phyloP scores from a whole-genome alignment of 371 early-diverging fungal genomes.

The Nematocida homosporus region DNA sequence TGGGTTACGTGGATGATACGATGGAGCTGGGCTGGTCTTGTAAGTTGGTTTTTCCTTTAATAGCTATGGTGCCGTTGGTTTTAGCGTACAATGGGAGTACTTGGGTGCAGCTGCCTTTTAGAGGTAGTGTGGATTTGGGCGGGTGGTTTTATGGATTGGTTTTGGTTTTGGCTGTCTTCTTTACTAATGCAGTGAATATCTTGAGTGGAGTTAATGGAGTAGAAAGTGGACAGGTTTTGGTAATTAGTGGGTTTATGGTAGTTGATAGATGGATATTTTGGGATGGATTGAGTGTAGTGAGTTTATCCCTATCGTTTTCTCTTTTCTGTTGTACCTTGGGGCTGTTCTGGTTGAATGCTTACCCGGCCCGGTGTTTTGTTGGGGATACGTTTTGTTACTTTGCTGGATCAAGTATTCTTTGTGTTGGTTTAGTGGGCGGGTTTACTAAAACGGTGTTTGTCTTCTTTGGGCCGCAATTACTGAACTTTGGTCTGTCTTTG shows the following conservation, averaged over 20 bases:
- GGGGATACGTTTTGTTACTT: constrained; percentile 93
- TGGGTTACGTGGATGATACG: constrained; percentile 94
- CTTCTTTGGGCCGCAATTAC: constrained; percentile 84
- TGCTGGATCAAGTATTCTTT: constrained; percentile 92
- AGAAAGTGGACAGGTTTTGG: constrained; percentile 81
- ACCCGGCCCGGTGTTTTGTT: constrained; percentile 83
- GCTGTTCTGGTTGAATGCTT: constrained; percentile 67
- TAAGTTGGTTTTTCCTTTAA: constrained; percentile 83
- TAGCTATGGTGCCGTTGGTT: constrained; percentile 83
- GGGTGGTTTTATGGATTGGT: constrained; percentile 83
- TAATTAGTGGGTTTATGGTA: constrained; percentile 78
- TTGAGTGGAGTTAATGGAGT: constrained; percentile 93
- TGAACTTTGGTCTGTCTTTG: constrained; percentile 84
- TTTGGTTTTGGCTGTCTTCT: constrained; percentile 78
- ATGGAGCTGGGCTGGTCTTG: constrained; percentile 86
- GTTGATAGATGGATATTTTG: constrained; percentile 44
- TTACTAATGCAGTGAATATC: constrained; percentile 92
- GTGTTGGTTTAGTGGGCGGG: constrained; percentile 82
- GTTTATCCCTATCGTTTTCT: constrained; percentile 31
- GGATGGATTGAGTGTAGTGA: neutral
- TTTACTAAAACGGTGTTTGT: constrained; percentile 82
- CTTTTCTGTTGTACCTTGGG: constrained; percentile 32
- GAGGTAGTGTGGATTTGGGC: constrained; percentile 68
- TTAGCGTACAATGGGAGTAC: constrained; percentile 73
- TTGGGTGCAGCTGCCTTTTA: constrained; percentile 13